Base-by-base conservation (phyloP, 106 monocot species). In the Apostasia shenzhenica region DNA sequence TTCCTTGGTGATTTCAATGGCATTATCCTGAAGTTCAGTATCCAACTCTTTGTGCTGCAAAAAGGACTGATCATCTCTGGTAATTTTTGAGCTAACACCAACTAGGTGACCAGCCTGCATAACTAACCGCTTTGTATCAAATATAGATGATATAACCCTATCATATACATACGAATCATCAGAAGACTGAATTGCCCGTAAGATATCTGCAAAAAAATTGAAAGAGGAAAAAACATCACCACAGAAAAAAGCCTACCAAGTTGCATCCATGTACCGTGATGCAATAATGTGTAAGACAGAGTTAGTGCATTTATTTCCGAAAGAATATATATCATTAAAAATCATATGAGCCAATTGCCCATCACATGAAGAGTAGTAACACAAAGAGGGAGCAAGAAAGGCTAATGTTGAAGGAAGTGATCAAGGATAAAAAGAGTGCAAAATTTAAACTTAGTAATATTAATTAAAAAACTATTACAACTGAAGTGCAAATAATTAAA, bases 161-260 rank as follows among this genome's bases (percentile, higher is more conserved):
- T 92, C 92, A 75, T 87, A 99, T 40, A 90, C 85, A 83, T 99
- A 90, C 67, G 87, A 90, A 73, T 99, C 87, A 71, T 99, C 97
- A 45, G 89, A 47, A 59, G 92, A 81, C 52, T 90, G 87, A 59
- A 99, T 89, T 42, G 84, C 83, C 69, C 92, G 86, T 26, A 99
- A 70, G 43, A 99, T 75, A 90, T 90, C 95, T 97, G 89, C 66
- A 74, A 13, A 13, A 68, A 42, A 70, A 65, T 44, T 40, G 69
- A n/a, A 37, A 13, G 37, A 65, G 48, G 26, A 63, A 45, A 63
- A 65, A 65, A 11, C 14, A 48, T 49, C 12, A 37, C 3, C 14
- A 48, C 43, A 41, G 37, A 59, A 60, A 42, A 42, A 41, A 6
- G 60, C 40, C 5, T 41, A 62, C 10, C 59, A 59, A 59, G 2